Percentiles rank a stretch among this genome's conserved stretches.
Conservation (phyloP, 75 land plant species). For the Pinus taeda region DNA sequence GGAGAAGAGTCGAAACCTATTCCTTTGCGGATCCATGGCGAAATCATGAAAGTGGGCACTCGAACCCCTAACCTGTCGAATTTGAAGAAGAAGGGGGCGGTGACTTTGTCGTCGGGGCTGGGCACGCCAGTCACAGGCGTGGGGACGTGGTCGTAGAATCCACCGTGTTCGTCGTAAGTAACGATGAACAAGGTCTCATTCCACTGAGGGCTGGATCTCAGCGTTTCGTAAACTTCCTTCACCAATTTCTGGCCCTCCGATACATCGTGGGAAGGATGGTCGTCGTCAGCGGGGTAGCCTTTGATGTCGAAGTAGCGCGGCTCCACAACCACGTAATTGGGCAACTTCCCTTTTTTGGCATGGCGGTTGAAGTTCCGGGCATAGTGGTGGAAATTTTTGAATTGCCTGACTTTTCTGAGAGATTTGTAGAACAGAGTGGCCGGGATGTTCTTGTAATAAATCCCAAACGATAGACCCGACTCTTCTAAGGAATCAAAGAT, state of each 20-base stretch:
- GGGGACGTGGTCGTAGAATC: constrained; percentile 87
- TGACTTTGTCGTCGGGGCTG: constrained; percentile 71
- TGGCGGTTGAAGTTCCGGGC: constrained; percentile 43
- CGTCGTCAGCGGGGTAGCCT: constrained; percentile 69
- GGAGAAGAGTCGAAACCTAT: constrained; percentile 41
- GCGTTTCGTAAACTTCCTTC: constrained; percentile 89
- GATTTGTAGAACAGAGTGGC: constrained; percentile 63
- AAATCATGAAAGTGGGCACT: constrained; percentile 74
- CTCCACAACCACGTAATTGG: constrained; percentile 76
- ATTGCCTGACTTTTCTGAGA: constrained; percentile 63
- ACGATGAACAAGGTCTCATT: constrained; percentile 64
- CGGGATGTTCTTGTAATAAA: constrained; percentile 68
- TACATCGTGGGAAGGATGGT: constrained; percentile 92
- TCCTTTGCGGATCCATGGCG: constrained; percentile 87
- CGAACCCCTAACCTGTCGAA: constrained; percentile 87
- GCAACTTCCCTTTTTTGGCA: constrained; percentile 53
- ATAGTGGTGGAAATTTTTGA: constrained; percentile 40
- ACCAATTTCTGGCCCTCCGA: constrained; percentile 77
- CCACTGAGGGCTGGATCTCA: constrained; percentile 89
- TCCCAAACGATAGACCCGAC: constrained; percentile 43
- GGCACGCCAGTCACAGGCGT: constrained; percentile 68
- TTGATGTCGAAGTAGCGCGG: constrained; percentile 64
- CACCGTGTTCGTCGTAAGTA: constrained; percentile 93
- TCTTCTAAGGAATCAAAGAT: constrained; percentile 53
- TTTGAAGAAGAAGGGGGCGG: constrained; percentile 57